A percentile compares a stretch with the other conserved stretches of the same genome.
Evolutionary conservation across 1,284 basidiomycete species (phyloP).

Genomic region (Coriolopsis trogii): DNA sequence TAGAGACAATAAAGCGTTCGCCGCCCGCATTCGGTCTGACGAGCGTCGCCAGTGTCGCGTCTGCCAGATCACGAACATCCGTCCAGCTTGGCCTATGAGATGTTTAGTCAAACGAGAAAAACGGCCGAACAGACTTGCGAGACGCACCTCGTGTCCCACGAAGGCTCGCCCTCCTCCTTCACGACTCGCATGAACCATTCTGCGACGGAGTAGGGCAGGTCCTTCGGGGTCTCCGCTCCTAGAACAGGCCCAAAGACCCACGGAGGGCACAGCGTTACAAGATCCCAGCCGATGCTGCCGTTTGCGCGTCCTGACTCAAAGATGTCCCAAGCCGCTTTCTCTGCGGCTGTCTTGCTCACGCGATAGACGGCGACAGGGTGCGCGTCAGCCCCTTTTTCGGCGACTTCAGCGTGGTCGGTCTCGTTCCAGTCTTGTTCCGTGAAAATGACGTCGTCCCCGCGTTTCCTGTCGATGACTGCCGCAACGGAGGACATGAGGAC

Average conservation of each 20-base stretch:
- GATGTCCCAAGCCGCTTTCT: slow-evolving; percentile 61
- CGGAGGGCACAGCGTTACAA: slow-evolving; percentile 58
- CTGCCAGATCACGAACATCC: slow-evolving; percentile 64
- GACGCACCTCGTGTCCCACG: background rate
- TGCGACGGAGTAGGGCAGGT: slow-evolving; percentile 54
- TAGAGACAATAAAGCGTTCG: slow-evolving; percentile 55
- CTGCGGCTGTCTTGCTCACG: slow-evolving; percentile 70
- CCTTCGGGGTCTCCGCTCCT: slow-evolving; percentile 47
- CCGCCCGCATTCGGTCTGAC: slow-evolving; percentile 55
- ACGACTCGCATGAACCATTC: slow-evolving; percentile 37
- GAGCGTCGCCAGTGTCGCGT: slow-evolving; percentile 56
- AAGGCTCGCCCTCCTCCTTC: slow-evolving; percentile 19
- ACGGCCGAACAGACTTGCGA: background rate
- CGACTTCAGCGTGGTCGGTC: slow-evolving; percentile 48
- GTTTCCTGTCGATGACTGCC: slow-evolving; percentile 39
- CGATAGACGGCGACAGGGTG: slow-evolving; percentile 47
- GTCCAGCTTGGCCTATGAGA: slow-evolving; percentile 42
- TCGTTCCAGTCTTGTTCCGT: slow-evolving; percentile 68
- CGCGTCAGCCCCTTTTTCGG: slow-evolving; percentile 53
- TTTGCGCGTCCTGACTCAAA: slow-evolving; percentile 49
- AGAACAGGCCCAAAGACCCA: slow-evolving; percentile 49
- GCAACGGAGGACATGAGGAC: slow-evolving; percentile 65
- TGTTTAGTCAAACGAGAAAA: background rate
- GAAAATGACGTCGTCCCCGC: slow-evolving; percentile 26
- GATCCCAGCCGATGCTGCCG: slow-evolving; percentile 50